Conservation (phyloP, 805 yeast species). For the Metschnikowia baotianmanensis region DNA sequence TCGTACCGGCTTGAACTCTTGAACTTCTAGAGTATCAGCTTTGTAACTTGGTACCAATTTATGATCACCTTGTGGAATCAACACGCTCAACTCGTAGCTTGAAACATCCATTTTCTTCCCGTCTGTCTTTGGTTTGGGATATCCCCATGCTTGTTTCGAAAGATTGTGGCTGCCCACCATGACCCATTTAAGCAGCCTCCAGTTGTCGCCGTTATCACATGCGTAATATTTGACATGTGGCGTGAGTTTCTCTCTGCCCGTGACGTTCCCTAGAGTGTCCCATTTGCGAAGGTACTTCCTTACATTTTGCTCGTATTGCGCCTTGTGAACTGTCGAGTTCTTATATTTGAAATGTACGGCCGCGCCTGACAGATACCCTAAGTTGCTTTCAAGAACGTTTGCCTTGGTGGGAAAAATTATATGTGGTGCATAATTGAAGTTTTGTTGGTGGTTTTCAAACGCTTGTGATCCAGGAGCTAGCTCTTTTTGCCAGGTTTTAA, state of each 20-base stretch:
- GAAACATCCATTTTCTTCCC: constrained; percentile 26
- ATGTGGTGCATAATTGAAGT: constrained; percentile 30
- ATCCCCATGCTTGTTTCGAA: constrained; percentile 83
- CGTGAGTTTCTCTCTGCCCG: constrained; percentile 41
- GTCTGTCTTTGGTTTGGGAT: constrained; percentile 18
- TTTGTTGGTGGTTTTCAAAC: constrained; percentile 21
- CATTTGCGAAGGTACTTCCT: constrained; percentile 46
- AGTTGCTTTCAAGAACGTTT: constrained; percentile 37
- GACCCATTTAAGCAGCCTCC: constrained; percentile 60
- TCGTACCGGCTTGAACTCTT: constrained; percentile 35
- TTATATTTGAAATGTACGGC: constrained; percentile 48
- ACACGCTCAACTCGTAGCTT: constrained; percentile 41
- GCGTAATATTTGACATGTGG: constrained; percentile 72
- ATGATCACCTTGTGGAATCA: constrained; percentile 23
- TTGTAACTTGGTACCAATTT: constrained; percentile 45
- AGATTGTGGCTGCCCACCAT: constrained; percentile 72
- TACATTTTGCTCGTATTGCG: constrained; percentile 43
- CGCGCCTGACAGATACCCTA: constrained; percentile 49
- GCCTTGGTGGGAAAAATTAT: constrained; percentile 46
- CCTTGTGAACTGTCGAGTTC: constrained; percentile 18
- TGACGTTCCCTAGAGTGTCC: constrained; percentile 24
- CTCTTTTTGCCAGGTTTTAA: constrained; percentile 25
- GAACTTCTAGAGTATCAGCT: constrained; percentile 25
- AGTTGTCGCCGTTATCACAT: constrained; percentile 50
- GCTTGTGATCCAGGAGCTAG: constrained; percentile 26